Percentiles rank a stretch among this genome's conserved stretches.
phyloP scores from a whole-genome alignment of 2,329 filamentous ascomycete species.

The Alternaria brassicae region DNA sequence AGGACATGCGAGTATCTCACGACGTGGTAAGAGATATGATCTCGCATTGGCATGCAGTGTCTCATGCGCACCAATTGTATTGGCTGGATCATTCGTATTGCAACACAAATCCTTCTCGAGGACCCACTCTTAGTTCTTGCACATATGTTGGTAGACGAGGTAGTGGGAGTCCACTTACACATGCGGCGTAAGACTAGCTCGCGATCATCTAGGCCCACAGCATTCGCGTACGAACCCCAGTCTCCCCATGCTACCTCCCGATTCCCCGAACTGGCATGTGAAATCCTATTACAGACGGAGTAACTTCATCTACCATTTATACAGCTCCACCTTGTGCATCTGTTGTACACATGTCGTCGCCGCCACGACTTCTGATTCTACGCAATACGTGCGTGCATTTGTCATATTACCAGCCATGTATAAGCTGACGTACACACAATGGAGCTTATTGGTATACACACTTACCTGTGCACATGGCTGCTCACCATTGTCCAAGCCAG shows the following conservation, averaged over 20 bases:
- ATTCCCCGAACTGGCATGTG: accelerated
- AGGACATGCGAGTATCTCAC: background rate
- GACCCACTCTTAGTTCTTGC: background rate
- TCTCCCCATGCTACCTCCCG: background rate
- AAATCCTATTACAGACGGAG: background rate
- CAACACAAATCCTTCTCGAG: background rate
- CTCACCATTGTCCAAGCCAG: background rate
- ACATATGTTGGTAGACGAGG: background rate
- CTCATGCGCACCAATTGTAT: background rate
- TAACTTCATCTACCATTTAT: background rate
- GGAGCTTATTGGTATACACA: background rate
- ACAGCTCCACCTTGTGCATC: background rate
- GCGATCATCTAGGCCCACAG: background rate
- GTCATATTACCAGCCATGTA: background rate
- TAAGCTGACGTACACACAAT: background rate
- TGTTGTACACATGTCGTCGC: background rate
- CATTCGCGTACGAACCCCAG: background rate
- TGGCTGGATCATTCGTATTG: background rate
- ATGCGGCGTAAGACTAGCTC: background rate
- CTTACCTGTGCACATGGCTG: background rate
- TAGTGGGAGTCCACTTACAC: background rate
- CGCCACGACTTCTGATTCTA: background rate
- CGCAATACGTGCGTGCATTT: background rate
- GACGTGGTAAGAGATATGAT: background rate
- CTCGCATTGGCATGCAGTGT: background rate